phyloP scores from a whole-genome alignment of 495 filamentous ascomycete species.

The Talaromyces proteolyticus region DNA sequence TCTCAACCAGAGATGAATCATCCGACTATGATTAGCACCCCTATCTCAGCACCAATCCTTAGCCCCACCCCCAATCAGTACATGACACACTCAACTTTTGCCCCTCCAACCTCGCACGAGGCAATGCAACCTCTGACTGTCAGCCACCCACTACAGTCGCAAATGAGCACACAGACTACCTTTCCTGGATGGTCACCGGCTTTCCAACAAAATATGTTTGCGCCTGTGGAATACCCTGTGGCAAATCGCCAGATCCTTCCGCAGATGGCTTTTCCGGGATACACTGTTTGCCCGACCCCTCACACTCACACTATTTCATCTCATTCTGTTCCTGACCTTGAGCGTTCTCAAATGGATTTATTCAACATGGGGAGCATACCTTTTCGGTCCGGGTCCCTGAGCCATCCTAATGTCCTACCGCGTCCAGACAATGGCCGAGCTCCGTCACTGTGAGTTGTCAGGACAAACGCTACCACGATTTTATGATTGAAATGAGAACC shows the following conservation, averaged over 20 bases:
- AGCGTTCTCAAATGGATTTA: conserved; percentile 14
- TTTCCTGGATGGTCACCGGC: conserved; percentile 34
- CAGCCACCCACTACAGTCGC: conserved; percentile 17
- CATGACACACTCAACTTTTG: conserved; percentile 19
- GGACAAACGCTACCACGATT: not conserved
- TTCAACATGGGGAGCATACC: conserved; percentile 14
- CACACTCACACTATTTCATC: conserved; percentile 23
- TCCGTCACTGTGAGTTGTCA: not conserved
- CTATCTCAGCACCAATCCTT: not conserved
- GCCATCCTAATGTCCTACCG: conserved; percentile 23
- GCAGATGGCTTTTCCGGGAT: conserved; percentile 22
- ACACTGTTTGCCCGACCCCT: conserved; percentile 8
- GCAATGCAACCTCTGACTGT: conserved; percentile 9
- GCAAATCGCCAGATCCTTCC: conserved; percentile 19
- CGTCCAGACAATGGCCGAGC: not conserved
- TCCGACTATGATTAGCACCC: conserved; percentile 25
- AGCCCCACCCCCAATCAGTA: conserved; percentile 4
- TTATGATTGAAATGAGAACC: not conserved
- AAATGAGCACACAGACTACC: conserved; percentile 14
- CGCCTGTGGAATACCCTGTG: conserved; percentile 25
- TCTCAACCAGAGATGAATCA: conserved; percentile 15
- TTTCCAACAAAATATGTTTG: conserved; percentile 36
- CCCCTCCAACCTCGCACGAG: conserved; percentile 13
- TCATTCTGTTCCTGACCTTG: conserved; percentile 15
- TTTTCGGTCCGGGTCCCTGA: conserved; percentile 28